Evolutionary conservation across 305 asterid species (phyloP), one percentile per base, ranked within the genome.

Genomic region (Fraxinus greggii): DNA sequence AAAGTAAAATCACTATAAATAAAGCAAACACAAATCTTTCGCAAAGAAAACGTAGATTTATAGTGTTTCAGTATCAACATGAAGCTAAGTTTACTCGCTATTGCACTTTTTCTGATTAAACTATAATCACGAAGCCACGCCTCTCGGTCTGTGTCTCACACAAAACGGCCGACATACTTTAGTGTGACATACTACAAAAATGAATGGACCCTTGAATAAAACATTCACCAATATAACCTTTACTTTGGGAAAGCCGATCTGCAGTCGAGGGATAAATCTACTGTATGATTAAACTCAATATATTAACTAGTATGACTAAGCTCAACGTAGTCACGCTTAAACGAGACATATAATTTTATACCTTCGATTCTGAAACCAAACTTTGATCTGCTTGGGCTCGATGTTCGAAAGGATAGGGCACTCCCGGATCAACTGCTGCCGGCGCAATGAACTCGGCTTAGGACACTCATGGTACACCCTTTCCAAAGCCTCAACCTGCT

Each of bases 311-410:
- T 40, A 40, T 40, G 59, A 48, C 15, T 48, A 48, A 51, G 63
- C 63, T 51, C 63, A n/a, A 51, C 63, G 19, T 51, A 51, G 63
- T 51, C 9, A 17, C 21, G n/a, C n/a, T 5, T 9, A 24, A 51
- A 51, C 24, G 21, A 51, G 63, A n/a, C 24, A 51, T 48, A 54
- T 54, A 1, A 67, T 9, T 0, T 19, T 45, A 61, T 85, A 93
- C 99, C 99, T 93, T 93, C 99, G 85, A 87, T 96, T 96, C 74
- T 96, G 98, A 75, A 96, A 96, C 99, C 99, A 96, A 56, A 96
- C 98, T 96, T 94, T 96, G 95, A 94, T 96, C 93, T 96, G 99
- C 88, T 93, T 96, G 4, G 98, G 98, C 88, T 96, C 99, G n/a
- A 96, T 96, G 84, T 96, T 91, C 51, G 98, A 90, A 15, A 96